These are phyloP conservation scores for Beauveria scarabaeidicola DNA, from an alignment of 2,329 filamentous ascomycete genomes.

Conservation along the genomic window DNA sequence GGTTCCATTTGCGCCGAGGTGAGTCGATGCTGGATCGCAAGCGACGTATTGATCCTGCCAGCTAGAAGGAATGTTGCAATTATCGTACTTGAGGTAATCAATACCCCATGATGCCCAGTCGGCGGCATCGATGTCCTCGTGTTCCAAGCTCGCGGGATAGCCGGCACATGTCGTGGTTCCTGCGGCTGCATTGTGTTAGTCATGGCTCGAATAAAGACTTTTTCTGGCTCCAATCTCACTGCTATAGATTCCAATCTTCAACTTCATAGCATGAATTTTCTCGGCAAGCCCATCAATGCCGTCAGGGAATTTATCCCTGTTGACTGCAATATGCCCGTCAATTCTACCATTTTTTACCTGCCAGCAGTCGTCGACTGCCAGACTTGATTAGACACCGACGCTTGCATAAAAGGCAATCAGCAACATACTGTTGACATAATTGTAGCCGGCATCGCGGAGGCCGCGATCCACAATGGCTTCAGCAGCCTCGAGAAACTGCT, in stretches of 20 bases:
- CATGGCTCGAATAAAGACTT: not conserved
- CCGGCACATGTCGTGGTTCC: constrained; percentile 17
- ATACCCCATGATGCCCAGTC: constrained; percentile 51
- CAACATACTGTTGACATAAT: constrained; percentile 40
- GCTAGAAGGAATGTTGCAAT: constrained; percentile 1
- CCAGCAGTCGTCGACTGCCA: constrained; percentile 53
- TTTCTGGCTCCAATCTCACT: not conserved
- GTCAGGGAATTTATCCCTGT: constrained; percentile 45
- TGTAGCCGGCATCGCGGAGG: constrained; percentile 44
- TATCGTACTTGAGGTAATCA: constrained; percentile 29
- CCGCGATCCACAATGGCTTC: constrained; percentile 39
- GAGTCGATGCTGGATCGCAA: not conserved
- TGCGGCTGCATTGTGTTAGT: not conserved
- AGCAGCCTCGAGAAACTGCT: constrained; percentile 38
- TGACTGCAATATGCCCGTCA: constrained; percentile 36
- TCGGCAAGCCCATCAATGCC: constrained; percentile 47
- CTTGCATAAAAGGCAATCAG: too few species aligned
- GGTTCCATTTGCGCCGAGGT: constrained; percentile 1
- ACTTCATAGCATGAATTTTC: constrained; percentile 44
- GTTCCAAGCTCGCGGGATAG: constrained; percentile 41
- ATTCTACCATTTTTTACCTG: constrained; percentile 31
- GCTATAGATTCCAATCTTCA: constrained; percentile 58
- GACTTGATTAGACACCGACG: not conserved
- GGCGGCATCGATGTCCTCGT: constrained; percentile 48
- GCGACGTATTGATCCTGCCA: constrained; percentile 6